Percentiles rank a stretch among this genome's conserved stretches.
These are phyloP conservation scores for Talaromyces adpressus DNA, from an alignment of 495 filamentous ascomycete species.

Conservation along the genomic window DNA sequence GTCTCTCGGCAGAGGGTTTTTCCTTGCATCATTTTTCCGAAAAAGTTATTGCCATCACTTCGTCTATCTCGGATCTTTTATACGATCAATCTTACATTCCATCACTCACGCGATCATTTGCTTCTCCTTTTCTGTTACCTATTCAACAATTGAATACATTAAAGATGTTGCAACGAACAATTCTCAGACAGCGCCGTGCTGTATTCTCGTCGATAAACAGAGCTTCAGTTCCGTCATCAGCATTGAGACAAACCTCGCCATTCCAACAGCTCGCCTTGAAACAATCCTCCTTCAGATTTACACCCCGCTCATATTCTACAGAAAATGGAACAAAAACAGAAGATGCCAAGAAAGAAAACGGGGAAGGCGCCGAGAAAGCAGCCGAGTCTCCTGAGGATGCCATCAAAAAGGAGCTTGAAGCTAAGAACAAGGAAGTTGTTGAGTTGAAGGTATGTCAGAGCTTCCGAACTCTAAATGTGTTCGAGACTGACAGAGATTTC, in stretches of 20 bases:
- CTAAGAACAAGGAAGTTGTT: constrained; percentile 73
- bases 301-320: constrained; percentile 33
- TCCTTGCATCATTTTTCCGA: constrained; percentile 10
- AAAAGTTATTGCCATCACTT: constrained; percentile 4
- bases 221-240: constrained; percentile 23
- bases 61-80: background rate
- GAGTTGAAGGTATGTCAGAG: constrained; percentile 69
- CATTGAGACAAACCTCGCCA: constrained; percentile 32
- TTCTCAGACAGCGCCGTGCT: constrained; percentile 38
- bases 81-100: background rate
- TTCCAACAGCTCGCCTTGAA: constrained; percentile 27
- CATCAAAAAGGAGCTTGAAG: constrained; percentile 62
- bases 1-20: constrained; percentile 13
- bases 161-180: constrained; percentile 39
- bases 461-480: background rate
- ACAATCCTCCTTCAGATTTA: constrained; percentile 13
- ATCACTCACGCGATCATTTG: background rate
- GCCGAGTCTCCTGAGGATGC: constrained; percentile 33
- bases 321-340: constrained; percentile 29
- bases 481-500: constrained; percentile 7
- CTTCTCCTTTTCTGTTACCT: constrained; percentile 4
- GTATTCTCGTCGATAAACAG: constrained; percentile 25
- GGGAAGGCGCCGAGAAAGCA: constrained; percentile 34
- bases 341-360: constrained; percentile 29
- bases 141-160: constrained; percentile 9